Base-by-base conservation (phyloP, 371 early-diverging fungal genomes). In the Umbelopsis sp. region DNA sequence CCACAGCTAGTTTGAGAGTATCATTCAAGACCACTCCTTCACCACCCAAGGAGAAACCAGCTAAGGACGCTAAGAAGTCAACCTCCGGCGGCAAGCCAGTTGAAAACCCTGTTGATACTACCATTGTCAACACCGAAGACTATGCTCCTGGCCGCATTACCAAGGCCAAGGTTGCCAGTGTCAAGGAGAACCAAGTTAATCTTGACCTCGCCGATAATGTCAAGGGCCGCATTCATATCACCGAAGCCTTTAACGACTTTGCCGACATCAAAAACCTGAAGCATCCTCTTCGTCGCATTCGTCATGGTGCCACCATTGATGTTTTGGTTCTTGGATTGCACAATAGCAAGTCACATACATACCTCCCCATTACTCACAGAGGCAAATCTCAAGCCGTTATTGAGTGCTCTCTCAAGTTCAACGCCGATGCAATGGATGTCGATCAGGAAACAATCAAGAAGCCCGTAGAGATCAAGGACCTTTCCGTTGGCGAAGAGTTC, bases 301-400 rank as follows among this genome's bases (percentile, higher is more conserved):
- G 74, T 44, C 50, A 64, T 1, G 87, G 87, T 37, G 65, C 76
- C 11, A 69, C 69, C 20, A 69, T 90, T 35, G 67, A 79, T 4
- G 90, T 85, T 72, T 89, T 84, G 71, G 86, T 95, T 32, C 68
- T 93, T 57, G 94, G 93, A 11, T 71, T 80, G 63, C 87, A 86
- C 68, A 80, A 86, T 65, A 74, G 80, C 24, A 89, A 89, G 67
- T 76, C 72, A 0, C 81, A 86, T 70, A 86, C 82, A 44, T 87
- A 78, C 69, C 76, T 93, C 25, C 87, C 92, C 12, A 82, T 92
- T 70, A 84, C 84, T 2, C 86, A 87, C 63, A 73, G 77, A 25
- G 72, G 76, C 46, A 72, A 67, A 62, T 25, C 63, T 32, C 70
- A 72, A 64, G 45, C 72, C 63, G 65, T 67, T 32, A 50, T 65